Base-by-base conservation (phyloP, 768 basidiomycete genomes). In the Gymnopilus dilepis region DNA sequence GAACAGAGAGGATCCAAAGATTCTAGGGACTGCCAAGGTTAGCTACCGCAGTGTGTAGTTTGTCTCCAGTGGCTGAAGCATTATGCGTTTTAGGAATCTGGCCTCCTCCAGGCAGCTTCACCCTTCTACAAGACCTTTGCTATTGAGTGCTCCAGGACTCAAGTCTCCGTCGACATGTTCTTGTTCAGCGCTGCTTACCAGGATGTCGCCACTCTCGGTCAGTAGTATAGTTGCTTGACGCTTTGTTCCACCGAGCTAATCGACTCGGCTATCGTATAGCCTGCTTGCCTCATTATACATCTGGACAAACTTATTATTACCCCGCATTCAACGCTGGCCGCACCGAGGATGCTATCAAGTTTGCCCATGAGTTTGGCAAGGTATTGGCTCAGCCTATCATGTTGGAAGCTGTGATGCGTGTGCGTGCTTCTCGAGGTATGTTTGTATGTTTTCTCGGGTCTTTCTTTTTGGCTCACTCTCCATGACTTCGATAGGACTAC, bases 121-220 rank as follows among this genome's bases (percentile, higher is more conserved):
- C 86, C 91, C 3, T 99, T 97, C 81, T 99, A 98, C 83, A 99
- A 99, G 82, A 94, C 93, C 0, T 98, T 99, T 66, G 95, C 97
- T 17, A 99, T 99, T 70, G 97, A 99, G 68, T 99, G 97, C 73
- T 98, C 97, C 12, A 88, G 96, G 60, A 89, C 93, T 4, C 97
- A 99, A 75, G 94, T 99, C 45, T 94, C 95, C 0, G 97, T 99
- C 60, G 97, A 99, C 74, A 98, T 99, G 97, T 99, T 99, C 89
- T 81, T 99, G 60, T 99, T 98, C 81, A 93, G 93, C 66, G 83
- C 94, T 7, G 81, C 83, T 19, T 99, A 99, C 72, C 95, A 96
- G 67, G 97, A 99, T 76, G 94, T 99, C 43, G 95, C 97, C 1
- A 95, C 89, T 61, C 83, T 99, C 17, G 90, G 95, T 94, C 71